Evolutionary conservation across 495 filamentous ascomycete species (phyloP).

Genomic region (Staphylotrichum longicolle): DNA sequence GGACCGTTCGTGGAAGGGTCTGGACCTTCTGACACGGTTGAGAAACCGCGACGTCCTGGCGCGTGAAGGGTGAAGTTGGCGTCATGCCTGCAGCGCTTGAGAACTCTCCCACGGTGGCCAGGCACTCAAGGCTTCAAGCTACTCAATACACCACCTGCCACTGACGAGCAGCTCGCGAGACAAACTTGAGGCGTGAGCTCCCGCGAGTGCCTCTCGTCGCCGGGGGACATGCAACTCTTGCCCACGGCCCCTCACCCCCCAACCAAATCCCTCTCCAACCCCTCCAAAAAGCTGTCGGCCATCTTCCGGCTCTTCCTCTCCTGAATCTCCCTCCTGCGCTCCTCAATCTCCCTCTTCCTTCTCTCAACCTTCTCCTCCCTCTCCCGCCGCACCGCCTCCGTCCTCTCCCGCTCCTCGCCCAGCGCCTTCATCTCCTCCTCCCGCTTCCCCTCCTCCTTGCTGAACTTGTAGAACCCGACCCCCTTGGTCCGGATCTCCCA

Average conservation of each 20-base stretch:
- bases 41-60: too few species aligned
- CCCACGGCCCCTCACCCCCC: not conserved
- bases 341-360: slow-evolving; percentile 49
- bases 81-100: too few species aligned
- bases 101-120: too few species aligned
- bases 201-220: too few species aligned
- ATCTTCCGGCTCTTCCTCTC: slow-evolving; percentile 60
- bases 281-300: slow-evolving; percentile 71
- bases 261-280: slow-evolving; percentile 41
- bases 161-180: too few species aligned
- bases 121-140: too few species aligned
- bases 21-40: too few species aligned
- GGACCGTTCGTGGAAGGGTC: too few species aligned
- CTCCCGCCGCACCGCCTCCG: slow-evolving; percentile 59
- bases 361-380: slow-evolving; percentile 48
- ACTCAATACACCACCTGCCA: too few species aligned
- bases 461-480: slow-evolving; percentile 86
- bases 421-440: slow-evolving; percentile 73
- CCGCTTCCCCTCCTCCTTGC: slow-evolving; percentile 62
- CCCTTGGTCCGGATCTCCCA: slow-evolving; percentile 83
- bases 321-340: slow-evolving; percentile 52
- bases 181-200: too few species aligned
- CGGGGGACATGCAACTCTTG: not conserved
- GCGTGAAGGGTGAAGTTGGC: too few species aligned
- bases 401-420: slow-evolving; percentile 61